Evolutionary conservation across 2,329 filamentous ascomycete species (phyloP).

Genomic region (Ophiostoma pallidulum): DNA sequence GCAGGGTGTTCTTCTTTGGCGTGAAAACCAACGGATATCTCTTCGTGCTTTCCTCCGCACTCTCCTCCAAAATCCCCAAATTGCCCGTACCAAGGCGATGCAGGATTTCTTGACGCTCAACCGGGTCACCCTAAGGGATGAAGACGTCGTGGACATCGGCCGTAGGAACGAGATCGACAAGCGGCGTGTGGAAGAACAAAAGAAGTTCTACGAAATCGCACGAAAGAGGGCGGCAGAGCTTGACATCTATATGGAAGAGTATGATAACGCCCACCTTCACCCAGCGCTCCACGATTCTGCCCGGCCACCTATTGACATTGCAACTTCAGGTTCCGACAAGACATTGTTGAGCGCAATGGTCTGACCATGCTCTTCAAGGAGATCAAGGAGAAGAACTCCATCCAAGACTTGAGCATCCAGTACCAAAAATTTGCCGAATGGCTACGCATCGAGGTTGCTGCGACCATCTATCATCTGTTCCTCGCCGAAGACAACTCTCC

Average conservation of each 20-base stretch:
- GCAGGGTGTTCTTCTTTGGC: conserved; percentile 52
- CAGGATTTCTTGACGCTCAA: conserved; percentile 68
- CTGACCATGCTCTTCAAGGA: conserved; percentile 88
- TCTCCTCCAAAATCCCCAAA: conserved; percentile 72
- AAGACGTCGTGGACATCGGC: conserved; percentile 74
- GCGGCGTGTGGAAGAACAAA: conserved; percentile 84
- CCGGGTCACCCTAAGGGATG: conserved; percentile 66
- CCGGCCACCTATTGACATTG: conserved; percentile 10
- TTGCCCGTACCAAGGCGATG: conserved; percentile 75
- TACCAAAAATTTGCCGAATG: conserved; percentile 98
- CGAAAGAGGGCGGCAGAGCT: conserved; percentile 81
- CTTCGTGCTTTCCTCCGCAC: conserved; percentile 83
- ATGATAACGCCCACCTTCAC: conserved; percentile 26
- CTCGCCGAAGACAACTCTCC: conserved; percentile 96
- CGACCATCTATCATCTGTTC: conserved; percentile 94
- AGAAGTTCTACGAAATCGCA: conserved; percentile 90
- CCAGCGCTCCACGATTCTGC: background rate
- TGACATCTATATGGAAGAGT: conserved; percentile 97
- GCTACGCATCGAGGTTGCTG: conserved; percentile 93
- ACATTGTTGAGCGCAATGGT: conserved; percentile 65
- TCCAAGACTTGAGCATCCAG: conserved; percentile 81
- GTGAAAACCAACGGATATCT: conserved; percentile 86
- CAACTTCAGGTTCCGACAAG: conserved; percentile 48
- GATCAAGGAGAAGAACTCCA: conserved; percentile 80
- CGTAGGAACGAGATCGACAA: conserved; percentile 75